phyloP scores from a whole-genome alignment of 108 stramenopile genomes.

The Skeletonema marinoi region DNA sequence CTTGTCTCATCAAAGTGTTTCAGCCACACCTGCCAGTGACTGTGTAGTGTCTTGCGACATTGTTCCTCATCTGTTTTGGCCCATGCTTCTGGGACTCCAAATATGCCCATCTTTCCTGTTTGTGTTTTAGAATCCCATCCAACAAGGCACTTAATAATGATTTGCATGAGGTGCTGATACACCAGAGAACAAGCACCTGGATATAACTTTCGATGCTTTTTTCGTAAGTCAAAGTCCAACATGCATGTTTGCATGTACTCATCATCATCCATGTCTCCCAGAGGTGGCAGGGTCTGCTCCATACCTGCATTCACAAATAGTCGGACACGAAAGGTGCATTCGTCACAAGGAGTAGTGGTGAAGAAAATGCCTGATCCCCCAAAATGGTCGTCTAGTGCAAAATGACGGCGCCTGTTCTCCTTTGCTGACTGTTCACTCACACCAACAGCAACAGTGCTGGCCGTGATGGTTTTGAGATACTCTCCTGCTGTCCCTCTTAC shows the following conservation, averaged over 20 bases:
- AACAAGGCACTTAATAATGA: background rate
- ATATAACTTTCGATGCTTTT: background rate
- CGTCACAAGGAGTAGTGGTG: background rate
- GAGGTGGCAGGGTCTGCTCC: background rate
- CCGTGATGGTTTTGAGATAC: background rate
- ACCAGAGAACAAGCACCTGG: background rate
- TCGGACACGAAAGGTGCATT: background rate
- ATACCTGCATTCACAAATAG: background rate
- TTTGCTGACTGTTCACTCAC: background rate
- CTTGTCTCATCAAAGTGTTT: background rate
- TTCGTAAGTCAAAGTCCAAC: background rate
- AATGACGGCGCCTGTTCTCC: background rate
- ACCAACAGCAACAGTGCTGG: background rate
- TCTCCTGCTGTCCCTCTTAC: background rate
- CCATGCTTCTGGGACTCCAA: background rate
- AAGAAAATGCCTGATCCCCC: too few relatives aligned
- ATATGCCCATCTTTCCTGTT: background rate
- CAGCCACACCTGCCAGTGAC: constrained; percentile 7
- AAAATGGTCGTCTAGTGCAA: too few relatives aligned
- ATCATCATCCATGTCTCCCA: background rate
- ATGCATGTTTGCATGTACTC: background rate
- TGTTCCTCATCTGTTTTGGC: constrained; percentile 3
- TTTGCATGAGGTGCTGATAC: constrained; percentile 1
- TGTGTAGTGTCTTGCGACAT: background rate
- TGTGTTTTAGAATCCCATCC: constrained; percentile 4